A percentile compares a stretch with the other conserved stretches of the same genome.
phyloP scores from a whole-genome alignment of 306 rosid genomes.

The Hippophae tibetana region DNA sequence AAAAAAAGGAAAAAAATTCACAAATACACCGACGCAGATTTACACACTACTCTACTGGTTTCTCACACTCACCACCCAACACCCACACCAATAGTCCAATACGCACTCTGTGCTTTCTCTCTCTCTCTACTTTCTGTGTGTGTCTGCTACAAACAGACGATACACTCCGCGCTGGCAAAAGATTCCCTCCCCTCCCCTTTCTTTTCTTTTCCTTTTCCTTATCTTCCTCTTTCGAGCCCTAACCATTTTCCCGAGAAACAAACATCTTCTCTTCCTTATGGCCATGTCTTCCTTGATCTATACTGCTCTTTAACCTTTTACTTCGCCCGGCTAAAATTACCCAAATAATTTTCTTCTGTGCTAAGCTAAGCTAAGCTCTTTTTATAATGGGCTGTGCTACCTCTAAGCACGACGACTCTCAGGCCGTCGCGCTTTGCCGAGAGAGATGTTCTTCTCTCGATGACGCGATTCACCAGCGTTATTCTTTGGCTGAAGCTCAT shows the following conservation, averaged over 20 bases:
- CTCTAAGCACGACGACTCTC: conserved; percentile 89
- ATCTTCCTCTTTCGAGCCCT: conserved; percentile 15
- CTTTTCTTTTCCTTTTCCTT: no score
- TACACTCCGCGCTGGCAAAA: conserved; percentile 74
- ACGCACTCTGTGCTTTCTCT: conserved; percentile 1
- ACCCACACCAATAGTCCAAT: not conserved
- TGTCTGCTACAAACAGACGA: conserved; percentile 61
- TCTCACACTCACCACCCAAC: no score
- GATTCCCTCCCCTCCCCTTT: conserved; percentile 39
- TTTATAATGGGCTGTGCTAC: conserved; percentile 67
- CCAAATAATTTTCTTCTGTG: not conserved
- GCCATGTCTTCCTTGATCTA: conserved; percentile 16
- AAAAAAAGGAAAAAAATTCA: no score
- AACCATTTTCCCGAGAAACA: conserved; percentile 13
- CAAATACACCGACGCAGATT: no score
- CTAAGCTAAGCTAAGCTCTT: not conserved
- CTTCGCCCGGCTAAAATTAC: not conserved
- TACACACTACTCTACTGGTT: no score
- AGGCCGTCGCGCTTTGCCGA: conserved; percentile 80
- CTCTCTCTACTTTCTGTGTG: conserved; percentile 10
- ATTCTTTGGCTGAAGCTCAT: conserved; percentile 69
- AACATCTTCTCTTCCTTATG: not conserved
- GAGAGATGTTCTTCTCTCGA: conserved; percentile 59
- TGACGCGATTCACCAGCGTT: conserved; percentile 72
- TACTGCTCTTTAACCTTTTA: not conserved